Conservation (phyloP, 352 stramenopile genomes). For the Globisporangium apiculatum region DNA sequence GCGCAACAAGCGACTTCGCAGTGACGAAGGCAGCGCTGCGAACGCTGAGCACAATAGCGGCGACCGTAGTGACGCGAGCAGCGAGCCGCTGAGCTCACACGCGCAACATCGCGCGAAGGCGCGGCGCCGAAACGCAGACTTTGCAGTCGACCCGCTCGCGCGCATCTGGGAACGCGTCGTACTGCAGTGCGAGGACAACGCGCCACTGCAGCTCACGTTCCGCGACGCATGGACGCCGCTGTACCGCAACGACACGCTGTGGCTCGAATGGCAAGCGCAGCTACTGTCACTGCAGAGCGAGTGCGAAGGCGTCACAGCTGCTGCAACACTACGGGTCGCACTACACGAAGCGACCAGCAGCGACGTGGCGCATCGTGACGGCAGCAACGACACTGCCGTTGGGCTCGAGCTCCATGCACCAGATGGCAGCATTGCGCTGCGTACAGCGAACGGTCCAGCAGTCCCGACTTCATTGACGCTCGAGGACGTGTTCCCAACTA, state of each 20-base stretch:
- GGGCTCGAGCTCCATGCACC: slow-evolving; percentile 2
- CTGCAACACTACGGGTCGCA: neutral
- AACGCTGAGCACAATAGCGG: neutral
- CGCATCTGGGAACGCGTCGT: neutral
- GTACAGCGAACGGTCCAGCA: neutral
- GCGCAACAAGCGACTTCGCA: slow-evolving; percentile 13
- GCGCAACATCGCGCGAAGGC: neutral
- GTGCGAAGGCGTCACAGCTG: neutral
- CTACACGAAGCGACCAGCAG: neutral
- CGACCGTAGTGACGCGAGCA: neutral
- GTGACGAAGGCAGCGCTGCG: neutral
- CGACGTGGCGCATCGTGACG: neutral
- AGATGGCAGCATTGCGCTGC: neutral
- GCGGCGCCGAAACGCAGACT: neutral
- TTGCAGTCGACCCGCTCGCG: slow-evolving; percentile 2
- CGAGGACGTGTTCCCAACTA: slow-evolving; percentile 19
- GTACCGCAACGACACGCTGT: slow-evolving; percentile 9
- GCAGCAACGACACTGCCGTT: slow-evolving; percentile 1
- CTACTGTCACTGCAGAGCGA: neutral
- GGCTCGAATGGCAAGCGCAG: slow-evolving; percentile 2
- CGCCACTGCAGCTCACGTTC: slow-evolving; percentile 10
- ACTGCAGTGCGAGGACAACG: no score
- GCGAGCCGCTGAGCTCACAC: slow-evolving; percentile 1
- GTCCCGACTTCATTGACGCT: slow-evolving; percentile 10
- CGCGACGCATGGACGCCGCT: slow-evolving; percentile 3